Conservation (phyloP, 1,139 yeast genomes). For the Casaregolazyma lundiana region DNA sequence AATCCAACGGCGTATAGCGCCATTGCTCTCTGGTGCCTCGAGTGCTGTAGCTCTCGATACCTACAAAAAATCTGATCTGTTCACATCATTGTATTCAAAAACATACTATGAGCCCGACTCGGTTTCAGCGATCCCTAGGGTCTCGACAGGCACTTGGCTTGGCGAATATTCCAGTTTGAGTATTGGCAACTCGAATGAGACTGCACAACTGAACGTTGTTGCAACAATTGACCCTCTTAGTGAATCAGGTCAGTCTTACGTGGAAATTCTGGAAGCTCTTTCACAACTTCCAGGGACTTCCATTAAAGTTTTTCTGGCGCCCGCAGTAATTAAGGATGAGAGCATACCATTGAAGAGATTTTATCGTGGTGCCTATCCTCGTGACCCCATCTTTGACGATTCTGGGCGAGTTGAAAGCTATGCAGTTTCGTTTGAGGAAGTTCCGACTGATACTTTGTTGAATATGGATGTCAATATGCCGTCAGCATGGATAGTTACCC, state of each 20-base stretch:
- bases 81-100: conserved; percentile 21
- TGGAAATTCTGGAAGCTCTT: conserved; percentile 48
- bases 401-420: conserved; percentile 23
- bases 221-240: conserved; percentile 68
- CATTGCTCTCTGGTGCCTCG: conserved; percentile 15
- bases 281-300: conserved; percentile 36
- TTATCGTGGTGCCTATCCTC: conserved; percentile 47
- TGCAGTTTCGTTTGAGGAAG: conserved; percentile 31
- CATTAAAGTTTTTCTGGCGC: conserved; percentile 56
- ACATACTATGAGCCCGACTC: conserved; percentile 20
- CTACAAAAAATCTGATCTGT: conserved; percentile 23
- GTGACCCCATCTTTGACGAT: conserved; percentile 39
- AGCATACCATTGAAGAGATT: conserved; percentile 53
- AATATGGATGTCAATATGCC: conserved; percentile 63
- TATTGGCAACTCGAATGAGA: conserved; percentile 24
- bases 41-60: conserved; percentile 9
- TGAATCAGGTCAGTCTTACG: conserved; percentile 59
- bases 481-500: conserved; percentile 57
- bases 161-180: conserved; percentile 19
- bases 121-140: conserved; percentile 17
- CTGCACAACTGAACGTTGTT: conserved; percentile 40
- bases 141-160: conserved; percentile 19
- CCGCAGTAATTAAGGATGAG: conserved; percentile 40
- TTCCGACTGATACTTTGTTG: conserved; percentile 50
- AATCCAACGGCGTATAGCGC: conserved; percentile 22